Base-by-base conservation (phyloP, 306 rosid species). In the Sesbania bispinosa region DNA sequence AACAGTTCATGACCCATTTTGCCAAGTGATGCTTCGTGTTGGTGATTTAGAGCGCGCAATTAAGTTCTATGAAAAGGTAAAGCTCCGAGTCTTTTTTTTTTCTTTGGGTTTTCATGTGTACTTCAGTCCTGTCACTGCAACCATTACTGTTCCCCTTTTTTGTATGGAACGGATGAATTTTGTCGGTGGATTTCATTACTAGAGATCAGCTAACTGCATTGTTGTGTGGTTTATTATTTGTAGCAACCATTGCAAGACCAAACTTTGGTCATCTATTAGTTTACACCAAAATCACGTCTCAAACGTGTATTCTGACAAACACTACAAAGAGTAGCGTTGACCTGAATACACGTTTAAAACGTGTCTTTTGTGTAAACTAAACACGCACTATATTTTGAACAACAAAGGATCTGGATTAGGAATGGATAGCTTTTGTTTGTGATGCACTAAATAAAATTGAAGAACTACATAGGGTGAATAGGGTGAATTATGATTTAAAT, bases 1-100 rank as follows among this genome's bases (percentile, higher is more conserved):
- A 21, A 36, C 82, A 47, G 73, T 89, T 24, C 82, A 79, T 0
- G 92, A 94, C 77, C 96, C 98, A 5, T 74, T 94, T 32, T 75
- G 85, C 73, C 98, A 90, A 82, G 67, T 94, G 19, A 87, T 81
- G 88, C 96, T 90, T n/a, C 96, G 97, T 48, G 95, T 94, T 77
- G 96, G 97, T 13, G 96, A 94, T 79, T 80, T 90, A 33, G 98
- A 94, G 15, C 89, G 88, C 14, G 51, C 85, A 19, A 70, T 90
- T 68, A 87, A 85, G 88, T 94, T 94, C 67, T 94, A 94, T 69
- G 98, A 94, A 30, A 89, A 85, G 98, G 98, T 94, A 80, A 26
- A 4, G 21, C 6, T 48, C 43, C 51, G 19, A 16, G 2, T 19
- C 21, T 2, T 11, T 36, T 9, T 36, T 33, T 10, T 2, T n/a